These are phyloP conservation scores for Prunus mira DNA, from an alignment of 306 rosid genomes.

Conservation along the genomic window DNA sequence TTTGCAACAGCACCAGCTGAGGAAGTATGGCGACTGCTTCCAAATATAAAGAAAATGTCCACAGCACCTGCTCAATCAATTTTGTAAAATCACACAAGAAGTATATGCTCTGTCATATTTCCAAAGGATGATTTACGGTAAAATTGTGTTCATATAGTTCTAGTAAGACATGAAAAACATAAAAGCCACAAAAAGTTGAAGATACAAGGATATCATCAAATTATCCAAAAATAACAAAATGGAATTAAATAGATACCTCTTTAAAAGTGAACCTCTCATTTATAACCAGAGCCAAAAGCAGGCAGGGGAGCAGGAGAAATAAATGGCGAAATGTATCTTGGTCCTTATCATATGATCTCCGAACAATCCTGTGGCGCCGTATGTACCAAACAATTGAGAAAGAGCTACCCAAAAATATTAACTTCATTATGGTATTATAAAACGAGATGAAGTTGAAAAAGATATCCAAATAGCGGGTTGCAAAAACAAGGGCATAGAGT, in stretches of 20 bases:
- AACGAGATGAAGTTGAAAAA: slow-evolving; percentile 52
- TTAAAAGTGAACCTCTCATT: slow-evolving; percentile 71
- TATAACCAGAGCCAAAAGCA: slow-evolving; percentile 61
- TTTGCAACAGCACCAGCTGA: slow-evolving; percentile 73
- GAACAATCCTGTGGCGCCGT: slow-evolving; percentile 71
- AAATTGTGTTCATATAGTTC: neutral
- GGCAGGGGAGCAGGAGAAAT: slow-evolving; percentile 69
- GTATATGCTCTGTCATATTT: neutral
- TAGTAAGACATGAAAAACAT: neutral
- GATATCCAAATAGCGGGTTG: slow-evolving; percentile 79
- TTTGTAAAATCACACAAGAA: slow-evolving; percentile 18
- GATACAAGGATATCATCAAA: neutral
- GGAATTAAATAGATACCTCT: slow-evolving; percentile 48
- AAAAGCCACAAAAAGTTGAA: neutral
- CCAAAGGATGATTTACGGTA: neutral
- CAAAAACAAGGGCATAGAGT: slow-evolving; percentile 77
- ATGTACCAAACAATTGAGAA: slow-evolving; percentile 93
- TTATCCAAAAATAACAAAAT: neutral
- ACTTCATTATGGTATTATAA: slow-evolving; percentile 78
- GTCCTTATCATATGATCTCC: slow-evolving; percentile 83
- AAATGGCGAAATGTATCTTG: slow-evolving; percentile 81
- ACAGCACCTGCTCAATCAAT: slow-evolving; percentile 62
- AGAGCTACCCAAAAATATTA: slow-evolving; percentile 83
- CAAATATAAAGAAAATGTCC: slow-evolving; percentile 84
- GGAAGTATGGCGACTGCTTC: slow-evolving; percentile 97